Evolutionary conservation across 1,284 basidiomycete genomes (phyloP).

Genomic region (Trichosporon coremiiforme): DNA sequence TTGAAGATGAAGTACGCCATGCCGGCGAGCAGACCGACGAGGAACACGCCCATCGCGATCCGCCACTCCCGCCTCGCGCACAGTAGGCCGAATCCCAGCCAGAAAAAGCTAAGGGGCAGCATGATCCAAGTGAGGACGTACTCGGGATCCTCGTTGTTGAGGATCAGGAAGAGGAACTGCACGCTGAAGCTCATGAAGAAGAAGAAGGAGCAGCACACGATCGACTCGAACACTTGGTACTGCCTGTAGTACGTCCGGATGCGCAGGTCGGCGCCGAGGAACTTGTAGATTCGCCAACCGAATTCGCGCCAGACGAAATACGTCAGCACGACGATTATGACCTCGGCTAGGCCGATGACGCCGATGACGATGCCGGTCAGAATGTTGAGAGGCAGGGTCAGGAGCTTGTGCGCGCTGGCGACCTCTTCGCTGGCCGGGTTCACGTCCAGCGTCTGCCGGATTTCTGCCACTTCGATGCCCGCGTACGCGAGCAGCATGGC

Average conservation of each 20-base stretch:
- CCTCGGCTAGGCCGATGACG: conserved; percentile 72
- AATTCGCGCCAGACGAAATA: conserved; percentile 86
- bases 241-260: conserved; percentile 85
- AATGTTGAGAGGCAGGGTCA: conserved; percentile 67
- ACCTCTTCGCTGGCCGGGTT: conserved; percentile 26
- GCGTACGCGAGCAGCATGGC: conserved; percentile 70
- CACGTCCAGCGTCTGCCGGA: conserved; percentile 30
- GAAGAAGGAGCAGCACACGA: conserved; percentile 88
- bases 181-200: conserved; percentile 87
- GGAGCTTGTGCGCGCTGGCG: conserved; percentile 54
- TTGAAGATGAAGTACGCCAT: conserved; percentile 90
- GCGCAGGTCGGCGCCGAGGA: conserved; percentile 79
- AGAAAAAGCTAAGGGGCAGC: conserved; percentile 74
- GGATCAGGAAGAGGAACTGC: conserved; percentile 69
- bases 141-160: conserved; percentile 71
- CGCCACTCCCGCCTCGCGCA: conserved; percentile 83
- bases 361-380: conserved; percentile 77
- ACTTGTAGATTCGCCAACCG: conserved; percentile 51
- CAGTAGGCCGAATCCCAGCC: conserved; percentile 80
- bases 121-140: conserved; percentile 84
- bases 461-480: conserved; percentile 43
- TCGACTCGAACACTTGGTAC: conserved; percentile 84
- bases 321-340: conserved; percentile 74
- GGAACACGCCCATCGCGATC: conserved; percentile 78
- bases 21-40: conserved; percentile 75